Evolutionary conservation across 768 basidiomycete species (phyloP), one percentile per base, ranked within the genome.

Genomic region (Amanita polypyramis): DNA sequence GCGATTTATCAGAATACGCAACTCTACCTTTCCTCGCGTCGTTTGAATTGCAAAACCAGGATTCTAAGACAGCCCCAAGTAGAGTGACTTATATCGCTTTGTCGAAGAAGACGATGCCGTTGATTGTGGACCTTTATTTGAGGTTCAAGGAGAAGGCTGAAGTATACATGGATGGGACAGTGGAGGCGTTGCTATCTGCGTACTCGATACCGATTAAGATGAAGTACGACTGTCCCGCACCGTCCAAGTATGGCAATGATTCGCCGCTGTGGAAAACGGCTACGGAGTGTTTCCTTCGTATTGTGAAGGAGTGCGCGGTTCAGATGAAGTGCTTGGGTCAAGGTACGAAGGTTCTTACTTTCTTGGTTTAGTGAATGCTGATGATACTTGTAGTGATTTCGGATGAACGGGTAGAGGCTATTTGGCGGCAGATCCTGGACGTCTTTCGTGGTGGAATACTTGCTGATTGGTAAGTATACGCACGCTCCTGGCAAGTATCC

Each of bases 201-300:
- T 93, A 88, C 56, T 79, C 87, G 3, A 83, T 95, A 29, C 93
- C 95, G 1, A 80, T 97, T 60, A 92, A 93, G 58, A 68, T 98
- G 53, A 94, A 94, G 64, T 95, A 97, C 54, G 91, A 95, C 30
- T 96, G 94, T 61, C 94, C 95, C 0, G 68, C 86, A 0, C 77
- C 95, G 0, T 91, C 85, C 34, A 92, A 84, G 59, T 90, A 80
- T 58, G 91, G 89, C 2, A 83, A 88, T 46, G 95, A 94, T 57
- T 66, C 64, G 17, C 92, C 94, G 0, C 66, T 99, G 2, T 98
- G 95, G 95, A 94, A 93, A 66, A 93, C 91, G 0, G 94, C 92
- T n/a, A 91, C 86, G 2, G 76, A 72, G 11, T 80, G 73, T 56
- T 90, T 90, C 63, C 67, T 93, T 57, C 70, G 70, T 11, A 73